phyloP scores from a whole-genome alignment of 352 stramenopile species.

The Pythium periplocum region DNA sequence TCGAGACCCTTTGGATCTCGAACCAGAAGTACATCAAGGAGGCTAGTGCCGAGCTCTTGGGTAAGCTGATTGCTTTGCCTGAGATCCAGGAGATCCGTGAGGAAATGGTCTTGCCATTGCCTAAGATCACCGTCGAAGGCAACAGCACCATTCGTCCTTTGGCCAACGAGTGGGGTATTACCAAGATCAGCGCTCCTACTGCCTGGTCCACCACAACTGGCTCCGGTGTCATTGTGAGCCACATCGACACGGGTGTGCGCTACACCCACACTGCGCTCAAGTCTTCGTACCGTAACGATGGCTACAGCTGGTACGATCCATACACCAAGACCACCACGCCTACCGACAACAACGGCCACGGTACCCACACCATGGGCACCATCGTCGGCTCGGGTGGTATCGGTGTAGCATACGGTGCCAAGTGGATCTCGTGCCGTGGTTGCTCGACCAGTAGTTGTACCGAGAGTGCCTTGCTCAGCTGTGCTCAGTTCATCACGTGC shows the following conservation, averaged over 20 bases:
- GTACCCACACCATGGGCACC: constrained; percentile 32
- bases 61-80: constrained; percentile 13
- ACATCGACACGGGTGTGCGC: constrained; percentile 27
- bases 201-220: constrained; percentile 27
- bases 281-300: constrained; percentile 17
- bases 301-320: constrained; percentile 28
- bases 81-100: constrained; percentile 15
- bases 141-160: not conserved
- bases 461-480: no score
- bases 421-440: constrained; percentile 30
- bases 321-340: constrained; percentile 9
- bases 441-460: no score
- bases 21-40: constrained; percentile 24
- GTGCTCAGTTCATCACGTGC: constrained; percentile 34
- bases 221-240: constrained; percentile 20
- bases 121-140: not conserved
- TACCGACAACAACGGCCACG: constrained; percentile 21
- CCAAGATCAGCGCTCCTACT: constrained; percentile 16
- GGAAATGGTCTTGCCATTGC: constrained; percentile 8
- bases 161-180: constrained; percentile 23
- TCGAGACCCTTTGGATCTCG: constrained; percentile 21
- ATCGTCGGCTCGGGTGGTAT: constrained; percentile 26
- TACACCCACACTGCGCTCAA: constrained; percentile 21
- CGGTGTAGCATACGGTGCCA: constrained; percentile 29
- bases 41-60: constrained; percentile 16